phyloP scores from a whole-genome alignment of 306 rosid species.

The Fragaria nilgerrensis region DNA sequence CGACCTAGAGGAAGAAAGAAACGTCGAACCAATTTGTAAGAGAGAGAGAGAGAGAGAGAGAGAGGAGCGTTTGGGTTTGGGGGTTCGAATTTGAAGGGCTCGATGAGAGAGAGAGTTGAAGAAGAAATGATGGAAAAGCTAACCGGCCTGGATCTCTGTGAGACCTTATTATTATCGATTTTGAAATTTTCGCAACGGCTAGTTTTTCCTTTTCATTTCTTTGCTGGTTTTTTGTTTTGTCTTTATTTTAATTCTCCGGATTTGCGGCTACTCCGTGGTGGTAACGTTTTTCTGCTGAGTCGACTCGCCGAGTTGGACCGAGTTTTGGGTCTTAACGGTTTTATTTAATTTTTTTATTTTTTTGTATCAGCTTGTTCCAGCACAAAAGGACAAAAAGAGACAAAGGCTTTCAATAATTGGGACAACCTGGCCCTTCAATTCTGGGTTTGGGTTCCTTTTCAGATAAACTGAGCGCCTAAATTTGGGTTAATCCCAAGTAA shows the following conservation, averaged over 20 bases:
- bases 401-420: background rate
- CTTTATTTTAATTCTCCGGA: background rate
- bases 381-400: slow-evolving; percentile 34
- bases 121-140: slow-evolving; percentile 12
- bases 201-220: slow-evolving; percentile 36
- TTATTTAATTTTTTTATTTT: background rate
- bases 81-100: background rate
- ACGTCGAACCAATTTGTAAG: background rate
- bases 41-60: background rate
- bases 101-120: background rate
- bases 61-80: background rate
- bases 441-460: background rate
- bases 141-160: slow-evolving; percentile 2
- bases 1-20: slow-evolving; percentile 4
- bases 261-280: background rate
- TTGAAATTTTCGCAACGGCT: slow-evolving; percentile 84
- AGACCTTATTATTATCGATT: slow-evolving; percentile 27
- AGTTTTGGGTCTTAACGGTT: slow-evolving; percentile 47
- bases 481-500: background rate
- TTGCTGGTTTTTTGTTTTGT: slow-evolving; percentile 2
- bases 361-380: background rate
- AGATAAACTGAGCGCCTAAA: background rate
- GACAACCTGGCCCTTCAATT: slow-evolving; percentile 12
- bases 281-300: slow-evolving; percentile 10
- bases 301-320: slow-evolving; percentile 28